Evolutionary conservation across 202 grass and related monocot genomes (phyloP).

Genomic region (Zizania palustris): DNA sequence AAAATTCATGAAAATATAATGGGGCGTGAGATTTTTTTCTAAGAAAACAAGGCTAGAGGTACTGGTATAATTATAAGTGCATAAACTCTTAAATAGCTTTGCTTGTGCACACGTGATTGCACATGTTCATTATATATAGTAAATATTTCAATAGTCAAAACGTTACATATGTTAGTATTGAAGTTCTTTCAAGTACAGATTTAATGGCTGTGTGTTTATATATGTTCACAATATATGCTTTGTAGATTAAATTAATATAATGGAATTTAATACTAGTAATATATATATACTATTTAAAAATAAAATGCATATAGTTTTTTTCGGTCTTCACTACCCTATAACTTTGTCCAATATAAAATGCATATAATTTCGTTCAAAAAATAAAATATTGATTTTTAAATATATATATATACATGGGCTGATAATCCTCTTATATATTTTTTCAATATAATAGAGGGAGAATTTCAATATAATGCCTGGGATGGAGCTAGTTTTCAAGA

Average conservation of each 20-base stretch:
- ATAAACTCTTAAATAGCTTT: conserved; percentile 33
- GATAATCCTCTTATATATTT: too few relatives aligned
- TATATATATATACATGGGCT: too few relatives aligned
- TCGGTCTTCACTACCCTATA: too few relatives aligned
- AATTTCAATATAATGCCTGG: background rate
- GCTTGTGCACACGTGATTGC: conserved; percentile 45
- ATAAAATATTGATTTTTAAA: too few relatives aligned
- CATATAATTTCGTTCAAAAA: too few relatives aligned
- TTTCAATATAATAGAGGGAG: too few relatives aligned
- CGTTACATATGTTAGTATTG: conserved; percentile 1
- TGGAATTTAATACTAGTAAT: background rate
- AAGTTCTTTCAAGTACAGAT: conserved; percentile 45
- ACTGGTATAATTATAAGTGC: background rate
- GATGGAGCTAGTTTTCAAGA: too few relatives aligned
- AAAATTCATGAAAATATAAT: too few relatives aligned
- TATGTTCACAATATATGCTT: background rate
- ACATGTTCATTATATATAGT: conserved; percentile 21
- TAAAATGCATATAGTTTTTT: too few relatives aligned
- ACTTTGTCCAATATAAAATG: too few relatives aligned
- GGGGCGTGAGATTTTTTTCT: too few relatives aligned
- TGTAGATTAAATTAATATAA: background rate
- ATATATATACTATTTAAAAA: background rate
- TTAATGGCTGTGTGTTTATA: background rate
- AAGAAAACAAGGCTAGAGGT: too few relatives aligned
- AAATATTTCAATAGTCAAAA: conserved; percentile 29